phyloP scores from a whole-genome alignment of 306 rosid genomes.

The Trichosanthes truncata region DNA sequence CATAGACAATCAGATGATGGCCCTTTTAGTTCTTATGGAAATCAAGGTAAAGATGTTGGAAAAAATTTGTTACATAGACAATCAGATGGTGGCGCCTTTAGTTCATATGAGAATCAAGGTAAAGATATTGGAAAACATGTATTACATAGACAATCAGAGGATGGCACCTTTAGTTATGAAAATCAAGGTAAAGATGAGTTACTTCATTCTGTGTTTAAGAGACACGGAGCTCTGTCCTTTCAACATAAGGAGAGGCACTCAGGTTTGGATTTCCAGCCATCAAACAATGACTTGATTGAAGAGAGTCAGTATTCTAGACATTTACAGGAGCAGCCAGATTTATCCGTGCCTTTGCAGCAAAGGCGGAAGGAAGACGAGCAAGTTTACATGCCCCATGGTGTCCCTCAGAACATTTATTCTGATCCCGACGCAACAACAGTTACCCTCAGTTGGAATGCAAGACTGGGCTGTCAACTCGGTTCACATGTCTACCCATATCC shows the following conservation, averaged over 20 bases:
- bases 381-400: constrained; percentile 40
- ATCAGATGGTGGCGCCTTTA: too few species aligned
- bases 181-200: constrained; percentile 45
- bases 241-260: constrained; percentile 51
- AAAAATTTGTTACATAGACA: constrained; percentile 41
- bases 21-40: constrained; percentile 47
- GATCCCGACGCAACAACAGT: constrained; percentile 46
- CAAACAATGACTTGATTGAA: constrained; percentile 36
- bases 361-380: constrained; percentile 43
- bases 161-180: constrained; percentile 31
- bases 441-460: constrained; percentile 34
- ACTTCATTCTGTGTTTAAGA: constrained; percentile 64
- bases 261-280: constrained; percentile 42
- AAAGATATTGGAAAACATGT: too few species aligned
- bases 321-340: constrained; percentile 55
- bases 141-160: too few species aligned
- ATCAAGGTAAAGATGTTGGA: constrained; percentile 31
- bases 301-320: constrained; percentile 49
- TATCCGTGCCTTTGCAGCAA: constrained; percentile 48
- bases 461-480: constrained; percentile 54
- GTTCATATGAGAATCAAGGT: too few species aligned
- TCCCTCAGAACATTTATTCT: constrained; percentile 41
- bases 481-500: constrained; percentile 45
- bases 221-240: constrained; percentile 45
- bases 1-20: constrained; percentile 37